Evolutionary conservation across 2,329 filamentous ascomycete genomes (phyloP), one percentile per base, ranked within the genome.

Genomic region (Myriosclerotinia duriaeana): DNA sequence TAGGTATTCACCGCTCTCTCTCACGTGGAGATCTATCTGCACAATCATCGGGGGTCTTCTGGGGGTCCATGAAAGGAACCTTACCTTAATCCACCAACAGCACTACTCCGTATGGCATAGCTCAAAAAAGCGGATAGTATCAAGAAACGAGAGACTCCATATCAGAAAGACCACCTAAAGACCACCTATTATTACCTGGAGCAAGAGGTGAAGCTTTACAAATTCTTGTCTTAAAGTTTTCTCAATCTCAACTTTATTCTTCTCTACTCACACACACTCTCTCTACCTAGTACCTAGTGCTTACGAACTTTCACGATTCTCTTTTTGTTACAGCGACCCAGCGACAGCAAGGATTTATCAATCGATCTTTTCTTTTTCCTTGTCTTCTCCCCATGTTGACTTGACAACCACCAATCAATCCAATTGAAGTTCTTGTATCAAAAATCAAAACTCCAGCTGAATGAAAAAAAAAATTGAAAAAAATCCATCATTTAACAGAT

Each of bases 1-100:
- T 26, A 34, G 46, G 36, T 17, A 44, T 56, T 58, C 61, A 64
- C 61, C 61, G 61, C 61, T 46, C 61, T 34, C 30, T 26, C 44
- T 56, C 26, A 64, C 38, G 50, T 64, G 50, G 9, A 63, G 17
- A 20, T 20, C 8, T 44, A 55, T 42, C 50, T 55, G 61, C 20
- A 46, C 53, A 64, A 64, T 64, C 53, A 64, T 56, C 38, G 50
- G 50, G 50, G 36, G 5, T 64, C 34, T 46, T 46, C 44, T 26
- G 46, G 44, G 44, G 58, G 46, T 38, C 58, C 58, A 38, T 50
- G 20, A 50, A 8, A 46, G 11, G 26, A 30, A 34, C 9, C 9
- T 40, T 11, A 26, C 26, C 26, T 26, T 26, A 61, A 61, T n/a
- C 58, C 44, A 61, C 58, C 30, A 34, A 61, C 58, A 61, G 38